Evolutionary conservation across 2,329 filamentous ascomycete species (phyloP).

Genomic region (Basipetospora sp.): DNA sequence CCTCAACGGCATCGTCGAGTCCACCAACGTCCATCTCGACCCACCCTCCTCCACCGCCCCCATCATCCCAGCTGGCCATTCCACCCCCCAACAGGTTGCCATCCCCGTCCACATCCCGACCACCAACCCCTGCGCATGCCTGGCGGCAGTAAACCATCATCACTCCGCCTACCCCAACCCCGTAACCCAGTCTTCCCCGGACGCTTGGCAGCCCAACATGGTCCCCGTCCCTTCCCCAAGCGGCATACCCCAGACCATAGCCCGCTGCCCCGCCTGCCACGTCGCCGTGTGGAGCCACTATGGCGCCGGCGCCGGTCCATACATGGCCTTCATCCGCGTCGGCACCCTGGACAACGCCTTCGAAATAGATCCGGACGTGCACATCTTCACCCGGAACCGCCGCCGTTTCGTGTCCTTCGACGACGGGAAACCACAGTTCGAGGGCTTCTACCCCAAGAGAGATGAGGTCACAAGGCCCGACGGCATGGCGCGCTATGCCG

Average conservation of each 20-base stretch:
- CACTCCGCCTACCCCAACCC: not conserved
- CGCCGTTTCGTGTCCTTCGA: conserved; percentile 16
- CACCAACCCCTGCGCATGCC: too few species aligned
- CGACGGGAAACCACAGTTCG: not conserved
- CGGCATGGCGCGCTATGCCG: conserved; percentile 1
- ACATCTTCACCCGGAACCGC: conserved; percentile 28
- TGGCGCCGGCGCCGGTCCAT: conserved; percentile 14
- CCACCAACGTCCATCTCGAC: conserved; percentile 17
- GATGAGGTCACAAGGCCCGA: not conserved
- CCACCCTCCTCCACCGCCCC: conserved; percentile 14
- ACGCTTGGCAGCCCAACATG: not conserved
- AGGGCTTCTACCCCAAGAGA: not conserved
- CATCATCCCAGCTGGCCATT: conserved; percentile 9
- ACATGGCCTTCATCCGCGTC: conserved; percentile 24
- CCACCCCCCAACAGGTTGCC: too few species aligned
- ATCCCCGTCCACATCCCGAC: too few species aligned
- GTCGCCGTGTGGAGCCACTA: conserved; percentile 29
- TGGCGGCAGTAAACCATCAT: conserved; percentile 8
- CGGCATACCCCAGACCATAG: conserved; percentile 25
- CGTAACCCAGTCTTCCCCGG: not conserved
- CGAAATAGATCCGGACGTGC: conserved; percentile 27
- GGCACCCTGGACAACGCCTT: conserved; percentile 28
- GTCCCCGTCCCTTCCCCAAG: conserved; percentile 24
- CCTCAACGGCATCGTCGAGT: conserved; percentile 21
- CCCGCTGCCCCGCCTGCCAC: conserved; percentile 27